Base-by-base conservation (phyloP, 2,329 filamentous ascomycete genomes). In the Stemphylium lycopersici region DNA sequence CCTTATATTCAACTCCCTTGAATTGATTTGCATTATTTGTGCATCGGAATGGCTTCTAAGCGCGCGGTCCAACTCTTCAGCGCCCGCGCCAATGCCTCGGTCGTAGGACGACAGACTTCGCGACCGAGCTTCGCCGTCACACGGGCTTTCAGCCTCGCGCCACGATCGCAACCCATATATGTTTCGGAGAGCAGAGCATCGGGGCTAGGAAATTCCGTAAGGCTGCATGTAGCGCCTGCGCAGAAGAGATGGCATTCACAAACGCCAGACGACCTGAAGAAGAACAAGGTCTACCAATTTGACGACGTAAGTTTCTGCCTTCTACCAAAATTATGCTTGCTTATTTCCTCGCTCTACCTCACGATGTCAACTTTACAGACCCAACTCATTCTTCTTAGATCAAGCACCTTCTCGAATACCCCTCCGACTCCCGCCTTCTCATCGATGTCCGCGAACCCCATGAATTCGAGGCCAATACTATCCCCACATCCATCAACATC, bases 401-500 rank as follows among this genome's bases (percentile, higher is more conserved):
- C 51, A 71, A 77, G 48, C 54, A 70, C 51, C 66, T 78, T 39
- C 42, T 68, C 55, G 58, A 68, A 58, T 52, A 58, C 32, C 65
- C 68, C 6, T 61, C 63, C 38, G 41, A 65, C 48, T 65, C 69
- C 40, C 56, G 64, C 60, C 55, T 77, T 72, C 46, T 76, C 56
- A 68, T 74, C 59, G 90, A 93, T 75, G 84, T 88, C 47, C 90
- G 90, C 72, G 90, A 93, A 72, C 88, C 89, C 2, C 65, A 68
- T 59, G 91, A 95, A 73, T 84, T 89, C 55, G 65, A 76, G 45
- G 73, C 79, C 6, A 85, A 84, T 7, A 83, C 79, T 58, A 97
- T 99, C 69, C 95, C 95, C 1, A 84, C 84, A 40, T 87, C 92
- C 1, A 78, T 93, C 67, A 93, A 93, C 79, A 85, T 99, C 43